Evolutionary conservation across 2,329 filamentous ascomycete species (phyloP).

Genomic region (Talaromyces sp.): DNA sequence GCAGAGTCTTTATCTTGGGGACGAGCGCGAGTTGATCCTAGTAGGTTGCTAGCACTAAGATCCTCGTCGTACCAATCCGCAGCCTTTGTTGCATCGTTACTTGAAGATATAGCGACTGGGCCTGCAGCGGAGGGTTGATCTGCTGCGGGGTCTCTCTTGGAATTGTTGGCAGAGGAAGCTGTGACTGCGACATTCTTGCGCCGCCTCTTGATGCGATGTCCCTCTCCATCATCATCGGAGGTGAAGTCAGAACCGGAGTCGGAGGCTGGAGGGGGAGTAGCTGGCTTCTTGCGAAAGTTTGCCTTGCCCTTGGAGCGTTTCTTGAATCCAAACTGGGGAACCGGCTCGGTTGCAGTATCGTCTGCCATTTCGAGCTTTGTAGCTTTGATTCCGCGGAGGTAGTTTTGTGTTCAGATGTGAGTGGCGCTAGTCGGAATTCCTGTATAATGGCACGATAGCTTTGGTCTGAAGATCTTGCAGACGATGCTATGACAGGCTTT

Average conservation of each 20-base stretch:
- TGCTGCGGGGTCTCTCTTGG: constrained; percentile 48
- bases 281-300: constrained; percentile 77
- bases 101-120: constrained; percentile 63
- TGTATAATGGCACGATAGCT: too few species aligned
- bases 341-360: constrained; percentile 23
- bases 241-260: constrained; percentile 64
- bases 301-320: constrained; percentile 79
- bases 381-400: not conserved
- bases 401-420: not conserved
- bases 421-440: not conserved
- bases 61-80: constrained; percentile 86
- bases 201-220: constrained; percentile 76
- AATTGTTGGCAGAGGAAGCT: constrained; percentile 57
- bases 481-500: too few species aligned
- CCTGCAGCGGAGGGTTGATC: constrained; percentile 63
- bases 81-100: constrained; percentile 86
- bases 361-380: constrained; percentile 31
- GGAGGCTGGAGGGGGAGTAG: constrained; percentile 71
- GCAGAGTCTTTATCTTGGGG: constrained; percentile 17
- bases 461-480: too few species aligned
- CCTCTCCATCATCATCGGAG: constrained; percentile 75
- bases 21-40: constrained; percentile 34
- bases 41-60: constrained; percentile 51
- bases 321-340: constrained; percentile 66
- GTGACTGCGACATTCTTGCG: constrained; percentile 71